These are phyloP conservation scores for Extremus antarcticus DNA, from an alignment of 495 filamentous ascomycete species.

Conservation along the genomic window DNA sequence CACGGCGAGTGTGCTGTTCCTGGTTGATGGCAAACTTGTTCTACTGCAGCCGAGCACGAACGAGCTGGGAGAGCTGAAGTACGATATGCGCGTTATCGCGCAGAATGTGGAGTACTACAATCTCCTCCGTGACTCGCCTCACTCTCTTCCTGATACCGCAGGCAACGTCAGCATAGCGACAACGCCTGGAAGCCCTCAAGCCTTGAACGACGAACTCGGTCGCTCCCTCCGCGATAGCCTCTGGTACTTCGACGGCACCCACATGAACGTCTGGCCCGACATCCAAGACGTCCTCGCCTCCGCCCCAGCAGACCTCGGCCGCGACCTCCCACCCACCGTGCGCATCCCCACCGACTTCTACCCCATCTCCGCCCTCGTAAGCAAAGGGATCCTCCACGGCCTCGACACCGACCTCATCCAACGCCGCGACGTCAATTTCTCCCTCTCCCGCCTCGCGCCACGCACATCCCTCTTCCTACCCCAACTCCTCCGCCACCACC, in stretches of 20 bases:
- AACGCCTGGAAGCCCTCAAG: not conserved
- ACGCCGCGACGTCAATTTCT: slow-evolving; percentile 77
- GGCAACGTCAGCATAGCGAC: not conserved
- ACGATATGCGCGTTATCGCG: slow-evolving; percentile 94
- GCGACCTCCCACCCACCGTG: slow-evolving; percentile 53
- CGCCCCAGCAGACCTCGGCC: slow-evolving; percentile 46
- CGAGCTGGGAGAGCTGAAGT: slow-evolving; percentile 71
- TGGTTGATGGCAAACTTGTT: slow-evolving; percentile 93
- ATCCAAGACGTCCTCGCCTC: slow-evolving; percentile 74
- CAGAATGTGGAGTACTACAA: slow-evolving; percentile 92
- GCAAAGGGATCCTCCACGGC: slow-evolving; percentile 79
- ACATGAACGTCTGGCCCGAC: slow-evolving; percentile 76
- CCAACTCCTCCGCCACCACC: slow-evolving; percentile 65
- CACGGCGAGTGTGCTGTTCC: slow-evolving; percentile 83
- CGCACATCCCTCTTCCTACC: slow-evolving; percentile 67
- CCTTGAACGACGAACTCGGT: slow-evolving; percentile 1
- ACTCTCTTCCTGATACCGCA: slow-evolving; percentile 26
- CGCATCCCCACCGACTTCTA: slow-evolving; percentile 76
- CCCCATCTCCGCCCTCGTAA: slow-evolving; percentile 72
- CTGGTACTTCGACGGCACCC: slow-evolving; percentile 84
- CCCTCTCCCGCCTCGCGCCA: slow-evolving; percentile 52
- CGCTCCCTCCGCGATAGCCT: slow-evolving; percentile 66
- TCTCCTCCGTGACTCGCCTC: slow-evolving; percentile 70
- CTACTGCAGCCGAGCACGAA: slow-evolving; percentile 75
- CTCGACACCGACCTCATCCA: slow-evolving; percentile 88